These are phyloP conservation scores for Acaromyces ingoldii DNA, from an alignment of 1,284 basidiomycete species.

Conservation along the genomic window DNA sequence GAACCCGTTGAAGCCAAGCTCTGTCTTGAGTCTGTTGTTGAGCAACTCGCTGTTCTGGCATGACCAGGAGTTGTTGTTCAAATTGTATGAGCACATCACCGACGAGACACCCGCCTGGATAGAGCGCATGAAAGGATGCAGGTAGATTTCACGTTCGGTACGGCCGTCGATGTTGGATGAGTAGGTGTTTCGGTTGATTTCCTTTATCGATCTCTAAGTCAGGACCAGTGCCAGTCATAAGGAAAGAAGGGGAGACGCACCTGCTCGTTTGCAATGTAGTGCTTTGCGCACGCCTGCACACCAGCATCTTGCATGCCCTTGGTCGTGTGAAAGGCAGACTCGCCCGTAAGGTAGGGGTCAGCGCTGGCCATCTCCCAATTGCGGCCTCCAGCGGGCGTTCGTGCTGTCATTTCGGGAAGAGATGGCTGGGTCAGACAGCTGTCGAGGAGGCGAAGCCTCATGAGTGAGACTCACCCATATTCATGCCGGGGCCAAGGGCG, in stretches of 20 bases:
- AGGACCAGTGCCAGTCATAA: too few species aligned
- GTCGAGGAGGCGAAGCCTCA: too few species aligned
- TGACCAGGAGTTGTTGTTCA: conserved; percentile 64
- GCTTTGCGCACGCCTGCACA: conserved; percentile 52
- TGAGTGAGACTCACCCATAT: too few species aligned
- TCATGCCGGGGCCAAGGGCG: conserved; percentile 56
- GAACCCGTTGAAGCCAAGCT: conserved; percentile 72
- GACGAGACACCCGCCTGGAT: conserved; percentile 35
- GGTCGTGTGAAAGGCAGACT: conserved; percentile 32
- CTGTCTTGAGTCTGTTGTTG: conserved; percentile 68
- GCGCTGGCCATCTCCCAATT: conserved; percentile 67
- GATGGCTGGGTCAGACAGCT: too few species aligned
- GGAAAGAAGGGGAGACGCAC: too few species aligned
- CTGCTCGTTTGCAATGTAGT: conserved; percentile 48
- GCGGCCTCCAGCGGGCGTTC: conserved; percentile 65
- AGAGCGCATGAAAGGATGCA: conserved; percentile 54
- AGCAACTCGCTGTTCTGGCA: conserved; percentile 66
- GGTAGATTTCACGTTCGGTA: conserved; percentile 59
- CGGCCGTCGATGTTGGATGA: conserved; percentile 68
- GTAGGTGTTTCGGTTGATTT: conserved; percentile 40
- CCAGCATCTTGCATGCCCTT: conserved; percentile 39
- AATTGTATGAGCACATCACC: conserved; percentile 46
- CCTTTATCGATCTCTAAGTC: too few species aligned
- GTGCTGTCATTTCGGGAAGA: too few species aligned
- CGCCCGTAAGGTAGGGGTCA: conserved; percentile 45